These are phyloP conservation scores for Annona squamosa DNA, from an alignment of 164 flowering plant genomes.

Conservation along the genomic window DNA sequence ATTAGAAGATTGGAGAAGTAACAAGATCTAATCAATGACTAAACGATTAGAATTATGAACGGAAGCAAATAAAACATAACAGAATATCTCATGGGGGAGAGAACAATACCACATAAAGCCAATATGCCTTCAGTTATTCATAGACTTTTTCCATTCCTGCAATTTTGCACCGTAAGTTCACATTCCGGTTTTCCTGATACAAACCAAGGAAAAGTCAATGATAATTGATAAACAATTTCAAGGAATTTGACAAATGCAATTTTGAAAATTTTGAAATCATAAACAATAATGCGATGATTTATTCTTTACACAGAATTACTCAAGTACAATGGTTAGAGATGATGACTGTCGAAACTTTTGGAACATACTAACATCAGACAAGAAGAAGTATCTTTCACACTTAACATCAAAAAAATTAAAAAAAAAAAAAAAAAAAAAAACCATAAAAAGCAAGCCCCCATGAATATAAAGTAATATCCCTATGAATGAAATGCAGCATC, in stretches of 20 bases:
- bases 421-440: too few relatives aligned
- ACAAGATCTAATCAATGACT: too few relatives aligned
- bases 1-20: too few relatives aligned
- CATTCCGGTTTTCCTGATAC: constrained; percentile 61
- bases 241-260: neutral
- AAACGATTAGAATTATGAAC: too few relatives aligned
- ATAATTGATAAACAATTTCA: neutral
- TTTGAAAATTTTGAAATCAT: neutral
- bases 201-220: neutral
- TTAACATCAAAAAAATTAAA: neutral
- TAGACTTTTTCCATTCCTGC: constrained; percentile 43
- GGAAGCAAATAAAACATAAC: too few relatives aligned
- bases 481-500: too few relatives aligned
- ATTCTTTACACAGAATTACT: neutral
- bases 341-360: neutral
- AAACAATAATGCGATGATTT: too few relatives aligned
- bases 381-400: neutral
- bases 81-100: neutral
- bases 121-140: constrained; percentile 2
- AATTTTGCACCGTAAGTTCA: constrained; percentile 48
- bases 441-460: neutral
- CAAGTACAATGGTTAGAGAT: neutral
- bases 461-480: too few relatives aligned
- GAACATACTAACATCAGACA: neutral
- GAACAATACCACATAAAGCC: constrained; percentile 17